phyloP scores from a whole-genome alignment of 2,329 filamentous ascomycete genomes.

The Colletotrichum sp. region DNA sequence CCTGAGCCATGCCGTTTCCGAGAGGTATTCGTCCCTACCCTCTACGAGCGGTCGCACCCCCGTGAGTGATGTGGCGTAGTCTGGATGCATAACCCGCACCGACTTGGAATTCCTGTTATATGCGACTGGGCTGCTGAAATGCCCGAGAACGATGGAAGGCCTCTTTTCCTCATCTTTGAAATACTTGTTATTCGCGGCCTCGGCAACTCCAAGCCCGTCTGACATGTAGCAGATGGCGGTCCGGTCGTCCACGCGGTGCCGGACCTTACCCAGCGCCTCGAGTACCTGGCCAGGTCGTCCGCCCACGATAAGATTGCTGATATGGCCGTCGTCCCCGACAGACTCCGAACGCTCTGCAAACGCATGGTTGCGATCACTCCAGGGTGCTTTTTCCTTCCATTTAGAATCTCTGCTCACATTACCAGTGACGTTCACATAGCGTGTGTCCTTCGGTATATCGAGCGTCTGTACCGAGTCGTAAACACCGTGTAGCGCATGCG shows the following conservation, averaged over 20 bases:
- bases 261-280: constrained; percentile 62
- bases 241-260: constrained; percentile 68
- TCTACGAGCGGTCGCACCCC: constrained; percentile 24
- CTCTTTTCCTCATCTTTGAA: constrained; percentile 70
- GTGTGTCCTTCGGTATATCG: neutral
- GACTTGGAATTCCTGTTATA: constrained; percentile 44
- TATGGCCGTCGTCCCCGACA: constrained; percentile 50
- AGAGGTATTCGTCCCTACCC: constrained; percentile 1
- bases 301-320: constrained; percentile 75
- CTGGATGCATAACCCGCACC: constrained; percentile 38
- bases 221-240: constrained; percentile 80
- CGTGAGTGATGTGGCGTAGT: constrained; percentile 37
- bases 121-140: constrained; percentile 54
- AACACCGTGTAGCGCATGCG: constrained; percentile 43
- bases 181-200: constrained; percentile 73
- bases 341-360: neutral
- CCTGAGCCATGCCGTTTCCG: constrained; percentile 27
- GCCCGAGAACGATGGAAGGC: constrained; percentile 79
- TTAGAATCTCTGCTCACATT: constrained; percentile 26
- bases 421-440: constrained; percentile 18
- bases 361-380: neutral
- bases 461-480: constrained; percentile 45
- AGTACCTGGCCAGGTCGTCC: constrained; percentile 59
- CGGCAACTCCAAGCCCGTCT: constrained; percentile 84
- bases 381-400: constrained; percentile 25